Conservation (phyloP, 441 rosid species). For the Omphalea diandra region DNA sequence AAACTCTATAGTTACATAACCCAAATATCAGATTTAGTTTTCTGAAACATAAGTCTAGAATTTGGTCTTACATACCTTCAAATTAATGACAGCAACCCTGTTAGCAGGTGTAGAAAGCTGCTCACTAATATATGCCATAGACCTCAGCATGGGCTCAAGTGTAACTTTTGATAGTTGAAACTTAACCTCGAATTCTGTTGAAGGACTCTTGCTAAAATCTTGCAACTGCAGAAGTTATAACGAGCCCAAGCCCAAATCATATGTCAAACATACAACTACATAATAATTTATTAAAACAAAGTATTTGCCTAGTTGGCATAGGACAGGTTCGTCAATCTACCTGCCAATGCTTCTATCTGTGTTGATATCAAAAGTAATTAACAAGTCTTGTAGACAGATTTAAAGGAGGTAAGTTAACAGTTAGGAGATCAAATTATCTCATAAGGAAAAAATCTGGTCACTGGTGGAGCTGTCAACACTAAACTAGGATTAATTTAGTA, state of each 20-base stretch:
- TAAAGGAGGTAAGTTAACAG: not conserved
- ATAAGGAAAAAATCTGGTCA: not conserved
- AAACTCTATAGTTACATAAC: not conserved
- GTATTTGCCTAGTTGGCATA: not conserved
- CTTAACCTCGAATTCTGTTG: constrained; percentile 80
- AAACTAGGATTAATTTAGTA: not conserved
- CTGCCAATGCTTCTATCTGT: not conserved
- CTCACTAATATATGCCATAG: constrained; percentile 91
- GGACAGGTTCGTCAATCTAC: not conserved
- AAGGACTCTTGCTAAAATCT: constrained; percentile 78
- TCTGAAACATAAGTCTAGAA: constrained; percentile 10
- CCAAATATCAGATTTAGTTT: constrained; percentile 12
- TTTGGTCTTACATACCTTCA: constrained; percentile 55
- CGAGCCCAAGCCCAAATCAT: not conserved
- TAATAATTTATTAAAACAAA: not conserved
- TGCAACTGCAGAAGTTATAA: constrained; percentile 61
- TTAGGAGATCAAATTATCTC: not conserved
- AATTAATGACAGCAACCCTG: constrained; percentile 87
- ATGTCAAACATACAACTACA: constrained; percentile 13
- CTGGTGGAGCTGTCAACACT: not conserved
- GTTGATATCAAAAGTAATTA: not conserved
- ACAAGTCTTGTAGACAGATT: not conserved
- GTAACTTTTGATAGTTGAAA: constrained; percentile 87
- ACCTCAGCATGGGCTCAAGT: constrained; percentile 90
- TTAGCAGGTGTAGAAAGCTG: constrained; percentile 91